phyloP scores from a whole-genome alignment of 768 basidiomycete genomes.

The Lactarius pseudohatsudake region DNA sequence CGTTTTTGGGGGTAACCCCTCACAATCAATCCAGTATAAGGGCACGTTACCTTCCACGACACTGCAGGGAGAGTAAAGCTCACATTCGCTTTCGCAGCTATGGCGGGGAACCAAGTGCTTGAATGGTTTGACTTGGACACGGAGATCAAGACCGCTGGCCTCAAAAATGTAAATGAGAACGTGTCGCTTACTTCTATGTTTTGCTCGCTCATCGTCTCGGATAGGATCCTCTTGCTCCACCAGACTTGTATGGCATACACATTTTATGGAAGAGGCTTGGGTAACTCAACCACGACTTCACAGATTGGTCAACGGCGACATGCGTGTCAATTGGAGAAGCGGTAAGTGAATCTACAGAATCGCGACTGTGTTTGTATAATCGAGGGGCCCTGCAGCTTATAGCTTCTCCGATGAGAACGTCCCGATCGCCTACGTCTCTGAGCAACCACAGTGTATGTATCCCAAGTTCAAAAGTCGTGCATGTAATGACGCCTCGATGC shows the following conservation, averaged over 20 bases:
- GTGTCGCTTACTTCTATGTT: background rate
- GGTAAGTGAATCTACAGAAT: background rate
- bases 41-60: slow-evolving; percentile 30
- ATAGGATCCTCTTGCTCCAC: slow-evolving; percentile 39
- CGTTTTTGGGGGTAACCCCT: slow-evolving; percentile 52
- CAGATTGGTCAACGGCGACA: background rate
- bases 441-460: slow-evolving; percentile 34
- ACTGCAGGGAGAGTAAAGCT: background rate
- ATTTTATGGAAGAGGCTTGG: background rate
- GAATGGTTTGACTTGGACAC: background rate
- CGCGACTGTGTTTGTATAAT: background rate
- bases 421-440: slow-evolving; percentile 38
- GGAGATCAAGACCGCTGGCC: slow-evolving; percentile 26
- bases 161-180: slow-evolving; percentile 34
- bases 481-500: background rate
- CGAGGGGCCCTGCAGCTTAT: slow-evolving; percentile 2
- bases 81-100: slow-evolving; percentile 20
- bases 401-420: slow-evolving; percentile 34
- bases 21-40: slow-evolving; percentile 48
- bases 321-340: slow-evolving; percentile 9
- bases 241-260: slow-evolving; percentile 35
- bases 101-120: background rate
- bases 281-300: background rate
- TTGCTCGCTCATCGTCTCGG: background rate
- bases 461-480: background rate